These are phyloP conservation scores for Cynanchum wilfordii DNA, from an alignment of 257 asterid species.

Conservation along the genomic window DNA sequence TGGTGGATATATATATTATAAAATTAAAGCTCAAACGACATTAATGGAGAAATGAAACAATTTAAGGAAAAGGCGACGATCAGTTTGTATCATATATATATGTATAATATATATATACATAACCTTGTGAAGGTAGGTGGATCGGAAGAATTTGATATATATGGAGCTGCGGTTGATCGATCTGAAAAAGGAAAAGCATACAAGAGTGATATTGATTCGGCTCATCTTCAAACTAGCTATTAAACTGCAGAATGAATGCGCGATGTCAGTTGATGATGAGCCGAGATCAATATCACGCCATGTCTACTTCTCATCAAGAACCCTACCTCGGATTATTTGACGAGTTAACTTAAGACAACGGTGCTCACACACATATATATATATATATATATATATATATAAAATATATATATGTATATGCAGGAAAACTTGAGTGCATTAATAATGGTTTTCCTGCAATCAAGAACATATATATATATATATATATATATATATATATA, in stretches of 20 bases:
- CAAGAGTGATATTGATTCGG: constrained; percentile 85
- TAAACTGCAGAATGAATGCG: not conserved
- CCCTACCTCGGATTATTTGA: too few species aligned
- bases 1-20: too few species aligned
- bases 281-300: constrained; percentile 32
- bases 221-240: constrained; percentile 28
- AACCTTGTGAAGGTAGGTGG: not conserved
- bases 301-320: constrained; percentile 25
- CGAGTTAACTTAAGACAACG: not conserved
- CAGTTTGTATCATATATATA: too few species aligned
- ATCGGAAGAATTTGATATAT: too few species aligned
- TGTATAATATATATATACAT: not conserved
- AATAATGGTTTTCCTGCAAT: not conserved
- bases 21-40: too few species aligned
- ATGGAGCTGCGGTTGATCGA: too few species aligned
- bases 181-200: constrained; percentile 31
- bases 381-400: too few species aligned
- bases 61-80: too few species aligned
- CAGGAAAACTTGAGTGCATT: not conserved
- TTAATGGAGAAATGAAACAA: too few species aligned
- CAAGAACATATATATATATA: not conserved
- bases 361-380: not conserved
- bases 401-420: too few species aligned
- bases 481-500: too few species aligned
- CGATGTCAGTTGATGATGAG: constrained; percentile 16